Evolutionary conservation across 2,329 filamentous ascomycete genomes (phyloP).

Genomic region (Trichoderma gracile): DNA sequence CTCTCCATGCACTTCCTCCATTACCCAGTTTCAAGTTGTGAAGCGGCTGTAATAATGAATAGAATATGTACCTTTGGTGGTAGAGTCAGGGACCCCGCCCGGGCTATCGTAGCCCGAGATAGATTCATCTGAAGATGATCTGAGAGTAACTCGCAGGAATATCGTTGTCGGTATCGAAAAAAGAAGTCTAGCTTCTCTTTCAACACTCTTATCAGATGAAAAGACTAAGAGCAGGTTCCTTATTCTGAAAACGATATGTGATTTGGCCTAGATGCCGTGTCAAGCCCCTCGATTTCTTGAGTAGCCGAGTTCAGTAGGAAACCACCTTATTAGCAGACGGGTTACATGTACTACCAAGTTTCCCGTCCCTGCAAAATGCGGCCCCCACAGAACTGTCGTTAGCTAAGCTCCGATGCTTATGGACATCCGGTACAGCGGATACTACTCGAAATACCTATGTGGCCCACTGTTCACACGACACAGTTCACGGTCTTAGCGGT

Average conservation of each 20-base stretch:
- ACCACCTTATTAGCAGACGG: background rate
- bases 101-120: background rate
- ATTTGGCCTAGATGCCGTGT: background rate
- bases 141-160: no score
- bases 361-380: background rate
- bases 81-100: conserved; percentile 15
- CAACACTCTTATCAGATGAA: background rate
- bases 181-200: background rate
- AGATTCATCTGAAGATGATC: background rate
- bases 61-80: conserved; percentile 6
- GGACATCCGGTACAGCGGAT: background rate
- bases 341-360: background rate
- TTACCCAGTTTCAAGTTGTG: no score
- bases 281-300: background rate
- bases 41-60: background rate
- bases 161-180: background rate
- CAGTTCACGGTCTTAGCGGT: background rate
- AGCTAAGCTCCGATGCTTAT: background rate
- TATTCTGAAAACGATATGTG: background rate
- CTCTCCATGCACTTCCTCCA: background rate
- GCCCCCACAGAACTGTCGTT: background rate
- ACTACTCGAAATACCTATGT: background rate
- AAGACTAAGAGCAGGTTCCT: background rate
- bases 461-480: conserved; percentile 13
- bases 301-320: conserved; percentile 12